Evolutionary conservation across 345 rosid genomes (phyloP), one percentile per base, ranked within the genome.

Genomic region (Balakata baccata): DNA sequence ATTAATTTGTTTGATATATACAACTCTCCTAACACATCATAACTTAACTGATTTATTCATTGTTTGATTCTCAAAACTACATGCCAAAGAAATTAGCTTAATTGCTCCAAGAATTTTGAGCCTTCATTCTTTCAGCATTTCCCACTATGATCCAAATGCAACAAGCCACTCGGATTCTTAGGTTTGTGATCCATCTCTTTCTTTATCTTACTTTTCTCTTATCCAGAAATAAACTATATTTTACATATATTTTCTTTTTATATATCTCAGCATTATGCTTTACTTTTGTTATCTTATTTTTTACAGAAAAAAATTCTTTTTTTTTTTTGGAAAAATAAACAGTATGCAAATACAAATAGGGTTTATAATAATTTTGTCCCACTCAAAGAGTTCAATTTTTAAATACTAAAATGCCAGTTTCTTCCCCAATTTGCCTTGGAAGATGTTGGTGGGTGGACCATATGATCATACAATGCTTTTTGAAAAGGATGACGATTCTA

Each of bases 391-490:
- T 16, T 52, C 6, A 16, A 52, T 14, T 52, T 16, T 16, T 52
- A 52, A 14, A 17, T 52, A 14, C 14, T 18, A 52, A 52, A 52
- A 52, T 52, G 18, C n/a, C 18, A 43, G 56, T 52, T 52, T 52
- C 14, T 52, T 9, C n/a, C n/a, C n/a, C n/a, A n/a, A n/a, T n/a
- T n/a, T n/a, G n/a, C n/a, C n/a, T n/a, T n/a, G n/a, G n/a, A n/a
- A 29, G 77, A 66, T 18, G 29, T 65, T 25, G 34, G 65, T 46
- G 65, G 71, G 77, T 37, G 77, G 77, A 59, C 67, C 72, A 51
- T 39, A 58, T 38, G 18, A 37, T 29, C 34, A 29, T 29, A 60
- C 14, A 7, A 38, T 29, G 73, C 25, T 47, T 67, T 67, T 25
- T 37, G 17, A 45, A 47, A 74, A 46, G 59, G 71, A 34, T 59